Conservation (phyloP, 345 rosid genomes). For the Eucalyptus melliodora region DNA sequence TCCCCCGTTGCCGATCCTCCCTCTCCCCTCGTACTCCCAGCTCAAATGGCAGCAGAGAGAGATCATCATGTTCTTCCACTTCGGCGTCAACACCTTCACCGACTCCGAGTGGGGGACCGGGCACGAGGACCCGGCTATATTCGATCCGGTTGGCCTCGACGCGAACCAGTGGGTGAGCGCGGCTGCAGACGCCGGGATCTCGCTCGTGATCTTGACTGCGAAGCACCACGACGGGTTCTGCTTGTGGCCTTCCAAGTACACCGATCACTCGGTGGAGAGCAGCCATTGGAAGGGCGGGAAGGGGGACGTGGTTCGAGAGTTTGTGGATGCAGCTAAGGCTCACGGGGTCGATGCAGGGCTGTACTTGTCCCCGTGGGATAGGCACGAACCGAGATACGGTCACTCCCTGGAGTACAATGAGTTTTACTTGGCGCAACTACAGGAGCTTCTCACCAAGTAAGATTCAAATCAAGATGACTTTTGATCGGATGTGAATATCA, state of each 20-base stretch:
- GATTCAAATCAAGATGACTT: neutral
- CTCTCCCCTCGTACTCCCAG: conserved; percentile 53
- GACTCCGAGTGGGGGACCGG: conserved; percentile 77
- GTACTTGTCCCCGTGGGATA: conserved; percentile 73
- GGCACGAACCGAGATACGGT: conserved; percentile 55
- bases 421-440: conserved; percentile 61
- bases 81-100: conserved; percentile 77
- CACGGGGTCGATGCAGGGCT: conserved; percentile 45
- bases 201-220: conserved; percentile 53
- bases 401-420: conserved; percentile 48
- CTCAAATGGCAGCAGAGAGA: conserved; percentile 72
- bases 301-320: conserved; percentile 57
- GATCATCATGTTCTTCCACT: conserved; percentile 68
- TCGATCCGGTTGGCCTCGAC: conserved; percentile 34
- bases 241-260: conserved; percentile 62
- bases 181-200: conserved; percentile 42
- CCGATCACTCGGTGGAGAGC: conserved; percentile 44
- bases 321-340: conserved; percentile 24
- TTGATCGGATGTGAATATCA: neutral
- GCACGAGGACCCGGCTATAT: conserved; percentile 38
- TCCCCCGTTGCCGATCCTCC: conserved; percentile 58
- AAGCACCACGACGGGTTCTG: conserved; percentile 86
- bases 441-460: conserved; percentile 46
- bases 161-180: conserved; percentile 40
- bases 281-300: conserved; percentile 50